Base-by-base conservation (phyloP, 129 eudicot genomes). In the Glebionis coronaria region DNA sequence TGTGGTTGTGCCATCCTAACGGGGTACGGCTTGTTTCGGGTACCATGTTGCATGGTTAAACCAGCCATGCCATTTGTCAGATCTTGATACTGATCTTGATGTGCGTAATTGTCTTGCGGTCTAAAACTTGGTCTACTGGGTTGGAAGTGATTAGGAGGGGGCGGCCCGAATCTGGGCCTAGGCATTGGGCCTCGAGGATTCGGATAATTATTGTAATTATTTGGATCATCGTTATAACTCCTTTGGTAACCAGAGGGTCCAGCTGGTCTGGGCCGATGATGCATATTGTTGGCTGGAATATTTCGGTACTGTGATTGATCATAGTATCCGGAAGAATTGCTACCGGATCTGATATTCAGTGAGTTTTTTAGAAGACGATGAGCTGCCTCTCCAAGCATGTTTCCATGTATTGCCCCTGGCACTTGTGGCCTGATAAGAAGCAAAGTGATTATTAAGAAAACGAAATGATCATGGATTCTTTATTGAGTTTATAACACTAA, bases 341-440 rank as follows among this genome's bases (percentile, higher is more conserved):
- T 69, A 57, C 55, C 45, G 55, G 85, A 67, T 73, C 82, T 89
- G 45, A 89, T 73, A 71, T 89, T 93, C 56, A 93, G 63, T 4
- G 90, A 79, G 82, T 93, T 89, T 69, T 81, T 87, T 45, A 93
- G 65, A n/a, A 93, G 88, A 50, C 99, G 99, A 58, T 89, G 88
- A 15, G 99, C 97, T 15, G 99, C 99, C 75, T 89, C 95, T 11
- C 99, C 99, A 79, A 93, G 74, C 68, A 71, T 44, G 57, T 84
- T 92, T 35, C 97, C 99, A 44, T 78, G 78, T 75, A 89, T 84
- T 60, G 95, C 89, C 52, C 96, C 97, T 7, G 90, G 85, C 20
- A 88, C 82, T 67, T 82, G 95, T 44, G 86, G 95, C 88, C 99
- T 93, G 86, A 68, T 70, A 4, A 62, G 35, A 35, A 76, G 45